Evolutionary conservation across 805 yeast genomes (phyloP), one percentile per base, ranked within the genome.

Genomic region (Myxozyma mucilagina): DNA sequence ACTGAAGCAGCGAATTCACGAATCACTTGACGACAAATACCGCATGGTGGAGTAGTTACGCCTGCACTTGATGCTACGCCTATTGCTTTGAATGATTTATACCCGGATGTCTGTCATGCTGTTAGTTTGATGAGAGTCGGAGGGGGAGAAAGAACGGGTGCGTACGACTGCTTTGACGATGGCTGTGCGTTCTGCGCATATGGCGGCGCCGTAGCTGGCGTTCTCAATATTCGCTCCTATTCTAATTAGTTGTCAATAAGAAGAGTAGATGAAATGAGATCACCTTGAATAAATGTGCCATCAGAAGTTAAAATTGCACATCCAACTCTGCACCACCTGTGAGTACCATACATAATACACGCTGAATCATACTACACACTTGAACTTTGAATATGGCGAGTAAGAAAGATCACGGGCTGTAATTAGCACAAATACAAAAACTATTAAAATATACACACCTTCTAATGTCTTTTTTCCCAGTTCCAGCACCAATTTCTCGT

Each of bases 161-260:
- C 68, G 44, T 59, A 79, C 78, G 6, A 84, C 79, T 0, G 89
- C 87, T 45, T 80, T 79, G 11, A 80, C 79, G 1, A 86, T 77
- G 0, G 93, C 85, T 0, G 87, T 80, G 44, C 91, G 76, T 69
- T 88, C 96, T 0, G 96, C 96, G 72, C 96, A 88, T 29, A 87
- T 82, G 0, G 85, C 80, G 1, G 84, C 92, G 1, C 90, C 96
- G 70, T 89, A 92, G 52, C 94, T 84, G 2, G 97, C 98, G 72
- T 93, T 94, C 72, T 93, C 99, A 32, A 94, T 85, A 68, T 93
- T 93, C 44, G 96, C 96, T 4, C 98, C 99, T 11, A 75, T 70
- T 29, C 10, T 11, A 9, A 14, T 44, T 16, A 29, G 57, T 35
- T 7, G 32, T 34, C 20, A 20, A 9, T 7, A 36, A 14, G 6